Conservation (phyloP, 2,329 filamentous ascomycete species). For the Claviceps digitariae region DNA sequence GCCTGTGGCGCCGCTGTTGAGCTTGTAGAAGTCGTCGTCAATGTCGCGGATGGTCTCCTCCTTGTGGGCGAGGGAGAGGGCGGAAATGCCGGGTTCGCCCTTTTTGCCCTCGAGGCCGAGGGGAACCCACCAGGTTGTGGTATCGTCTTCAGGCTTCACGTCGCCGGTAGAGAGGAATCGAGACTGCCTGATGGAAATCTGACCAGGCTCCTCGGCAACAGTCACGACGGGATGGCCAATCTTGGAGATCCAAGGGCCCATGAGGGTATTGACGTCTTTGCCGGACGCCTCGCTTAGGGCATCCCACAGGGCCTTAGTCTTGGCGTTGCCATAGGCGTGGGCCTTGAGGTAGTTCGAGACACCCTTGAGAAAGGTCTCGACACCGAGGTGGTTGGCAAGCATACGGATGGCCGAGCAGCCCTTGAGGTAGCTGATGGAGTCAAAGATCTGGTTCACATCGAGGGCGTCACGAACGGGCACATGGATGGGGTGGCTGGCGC, state of each 20-base stretch:
- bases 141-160: constrained; percentile 78
- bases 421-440: constrained; percentile 92
- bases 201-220: constrained; percentile 67
- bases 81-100: constrained; percentile 46
- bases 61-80: constrained; percentile 60
- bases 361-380: constrained; percentile 78
- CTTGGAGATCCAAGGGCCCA: constrained; percentile 90
- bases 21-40: constrained; percentile 75
- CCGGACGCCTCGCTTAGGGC: constrained; percentile 79
- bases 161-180: constrained; percentile 89
- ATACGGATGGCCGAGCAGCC: constrained; percentile 94
- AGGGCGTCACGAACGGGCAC: constrained; percentile 87
- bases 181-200: constrained; percentile 71
- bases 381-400: constrained; percentile 80
- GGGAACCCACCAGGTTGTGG: constrained; percentile 92
- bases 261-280: constrained; percentile 72
- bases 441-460: constrained; percentile 96
- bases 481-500: constrained; percentile 90
- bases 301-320: constrained; percentile 81
- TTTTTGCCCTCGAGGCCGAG: constrained; percentile 69
- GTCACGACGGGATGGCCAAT: constrained; percentile 90
- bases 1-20: constrained; percentile 79
- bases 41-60: constrained; percentile 63
- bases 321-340: constrained; percentile 81
- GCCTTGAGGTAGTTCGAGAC: constrained; percentile 81